phyloP scores from a whole-genome alignment of 441 rosid species.

The Macaranga tanarius region DNA sequence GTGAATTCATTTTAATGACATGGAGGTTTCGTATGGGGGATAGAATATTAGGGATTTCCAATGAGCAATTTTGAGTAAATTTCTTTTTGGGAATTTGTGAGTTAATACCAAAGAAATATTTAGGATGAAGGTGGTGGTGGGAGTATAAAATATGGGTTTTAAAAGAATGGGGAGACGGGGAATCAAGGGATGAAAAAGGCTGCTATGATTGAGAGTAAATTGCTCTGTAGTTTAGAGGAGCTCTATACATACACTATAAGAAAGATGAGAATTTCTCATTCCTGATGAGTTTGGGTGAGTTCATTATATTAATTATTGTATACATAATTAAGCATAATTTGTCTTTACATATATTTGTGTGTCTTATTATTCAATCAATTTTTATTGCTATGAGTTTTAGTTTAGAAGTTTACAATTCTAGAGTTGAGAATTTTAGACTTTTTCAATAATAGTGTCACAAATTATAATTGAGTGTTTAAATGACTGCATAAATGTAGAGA shows the following conservation, averaged over 20 bases:
- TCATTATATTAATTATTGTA: background rate
- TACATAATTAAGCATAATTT: too few species aligned
- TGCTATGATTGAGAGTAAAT: conserved; percentile 57
- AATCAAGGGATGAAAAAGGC: conserved; percentile 43
- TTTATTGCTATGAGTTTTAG: background rate
- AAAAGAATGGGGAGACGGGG: conserved; percentile 20
- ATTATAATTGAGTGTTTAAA: too few species aligned
- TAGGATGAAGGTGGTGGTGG: too few species aligned
- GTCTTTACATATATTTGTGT: too few species aligned
- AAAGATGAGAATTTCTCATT: conserved; percentile 76
- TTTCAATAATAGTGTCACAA: background rate
- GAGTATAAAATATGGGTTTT: conserved; percentile 21
- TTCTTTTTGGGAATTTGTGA: too few species aligned
- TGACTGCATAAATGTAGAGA: background rate
- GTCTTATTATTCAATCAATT: too few species aligned
- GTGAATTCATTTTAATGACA: too few species aligned
- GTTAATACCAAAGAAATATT: too few species aligned
- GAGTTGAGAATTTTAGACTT: background rate
- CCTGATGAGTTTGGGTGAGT: conserved; percentile 70
- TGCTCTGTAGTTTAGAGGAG: conserved; percentile 71
- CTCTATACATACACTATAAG: conserved; percentile 63
- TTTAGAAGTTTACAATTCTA: background rate
- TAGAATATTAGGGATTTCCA: too few species aligned
- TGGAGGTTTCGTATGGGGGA: too few species aligned
- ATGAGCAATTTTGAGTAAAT: too few species aligned